Base-by-base conservation (phyloP, 805 yeast genomes). In the Candida morakotiae region DNA sequence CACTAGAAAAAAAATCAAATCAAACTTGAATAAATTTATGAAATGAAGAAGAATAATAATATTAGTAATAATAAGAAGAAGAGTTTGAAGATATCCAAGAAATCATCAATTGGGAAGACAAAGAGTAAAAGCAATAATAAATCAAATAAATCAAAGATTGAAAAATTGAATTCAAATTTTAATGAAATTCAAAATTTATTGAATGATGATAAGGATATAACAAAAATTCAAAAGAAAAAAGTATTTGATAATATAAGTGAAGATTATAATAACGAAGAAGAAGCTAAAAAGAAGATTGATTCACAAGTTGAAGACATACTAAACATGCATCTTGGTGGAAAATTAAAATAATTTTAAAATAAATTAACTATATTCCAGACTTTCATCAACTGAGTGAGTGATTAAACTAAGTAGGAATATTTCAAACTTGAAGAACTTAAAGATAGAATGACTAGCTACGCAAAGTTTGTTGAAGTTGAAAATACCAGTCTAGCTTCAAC, bases 191-290 rank as follows among this genome's bases (percentile, higher is more conserved):
- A 45, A 17, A 34, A 32, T 15, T 36, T 55, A 10, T 40, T 55
- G 27, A 38, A 40, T 13, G 27, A 29, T 13, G 16, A 34, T 4
- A 24, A 16, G 21, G 39, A 34, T 14, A n/a, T n/a, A n/a, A 15
- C 18, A 14, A 17, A 10, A 3, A 31, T 14, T 1, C 43, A 49
- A 30, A 48, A 48, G 18, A 49, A 47, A 15, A 60, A 54, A 20
- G 64, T 56, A 2, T 60, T 75, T 32, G 62, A 69, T 29, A 58
- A 61, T 18, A 47, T 67, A 36, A 55, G 62, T 31, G 52, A 58
- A n/a, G 77, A 69, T 38, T 60, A 67, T 42, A 46, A 52, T 38
- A 48, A 52, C 31, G 78, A 75, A 42, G 53, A 53, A 27, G 51
- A 59, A 35, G 19, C 18, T 5, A 31, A 31, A 15, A 31, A 14